These are phyloP conservation scores for Adenanthera pavonina DNA, from an alignment of 306 rosid genomes.

Conservation along the genomic window DNA sequence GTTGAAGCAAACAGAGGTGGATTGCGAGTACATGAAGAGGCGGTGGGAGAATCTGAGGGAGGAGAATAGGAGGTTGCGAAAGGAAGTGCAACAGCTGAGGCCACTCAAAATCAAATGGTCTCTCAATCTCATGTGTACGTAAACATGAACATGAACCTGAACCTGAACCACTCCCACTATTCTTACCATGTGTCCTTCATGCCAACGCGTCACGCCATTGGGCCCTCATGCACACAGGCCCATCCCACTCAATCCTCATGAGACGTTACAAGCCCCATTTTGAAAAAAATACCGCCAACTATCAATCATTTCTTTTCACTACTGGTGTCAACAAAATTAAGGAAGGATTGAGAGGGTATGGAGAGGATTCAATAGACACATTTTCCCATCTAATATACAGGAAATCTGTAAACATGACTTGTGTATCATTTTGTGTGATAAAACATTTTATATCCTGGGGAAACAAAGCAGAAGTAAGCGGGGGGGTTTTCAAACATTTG, in stretches of 20 bases:
- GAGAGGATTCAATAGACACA: too few species aligned
- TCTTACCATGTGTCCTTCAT: slow-evolving; percentile 94
- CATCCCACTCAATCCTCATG: too few species aligned
- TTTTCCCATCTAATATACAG: too few species aligned
- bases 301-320: too few species aligned
- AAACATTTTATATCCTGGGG: not conserved
- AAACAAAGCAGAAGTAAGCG: not conserved
- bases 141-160: slow-evolving; percentile 43
- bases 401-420: too few species aligned
- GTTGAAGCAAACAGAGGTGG: slow-evolving; percentile 95
- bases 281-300: too few species aligned
- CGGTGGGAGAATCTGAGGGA: slow-evolving; percentile 83
- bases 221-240: too few species aligned
- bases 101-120: slow-evolving; percentile 67
- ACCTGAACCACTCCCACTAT: slow-evolving; percentile 87
- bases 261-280: too few species aligned
- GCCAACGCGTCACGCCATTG: slow-evolving; percentile 74
- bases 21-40: slow-evolving; percentile 78
- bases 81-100: slow-evolving; percentile 91
- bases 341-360: too few species aligned
- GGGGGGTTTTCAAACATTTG: not conserved
- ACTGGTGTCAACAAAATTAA: too few species aligned
- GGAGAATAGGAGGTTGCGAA: slow-evolving; percentile 82
- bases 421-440: too few species aligned
- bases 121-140: slow-evolving; percentile 86